phyloP scores from a whole-genome alignment of 2,329 filamentous ascomycete genomes.

The Aspergillus sp. region DNA sequence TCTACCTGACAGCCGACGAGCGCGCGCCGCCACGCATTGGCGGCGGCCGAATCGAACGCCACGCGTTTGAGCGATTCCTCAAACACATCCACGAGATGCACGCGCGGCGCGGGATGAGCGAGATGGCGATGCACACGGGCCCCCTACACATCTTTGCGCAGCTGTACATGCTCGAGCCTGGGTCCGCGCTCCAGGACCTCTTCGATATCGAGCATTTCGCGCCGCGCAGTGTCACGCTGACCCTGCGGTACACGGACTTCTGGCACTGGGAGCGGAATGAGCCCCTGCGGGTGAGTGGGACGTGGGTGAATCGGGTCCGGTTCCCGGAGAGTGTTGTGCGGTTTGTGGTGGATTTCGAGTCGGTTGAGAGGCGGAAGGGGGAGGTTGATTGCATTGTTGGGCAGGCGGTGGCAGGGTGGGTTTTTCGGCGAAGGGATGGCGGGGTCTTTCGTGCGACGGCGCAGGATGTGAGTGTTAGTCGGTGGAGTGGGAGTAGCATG shows the following conservation, averaged over 20 bases:
- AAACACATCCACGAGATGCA: slow-evolving; percentile 26
- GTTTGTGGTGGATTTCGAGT: slow-evolving; percentile 55
- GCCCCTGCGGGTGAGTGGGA: slow-evolving; percentile 39
- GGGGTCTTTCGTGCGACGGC: slow-evolving; percentile 35
- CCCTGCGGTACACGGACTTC: slow-evolving; percentile 57
- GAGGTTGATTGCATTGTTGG: slow-evolving; percentile 53
- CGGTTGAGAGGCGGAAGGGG: slow-evolving; percentile 49
- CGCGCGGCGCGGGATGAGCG: background rate
- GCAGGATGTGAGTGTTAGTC: slow-evolving; percentile 34
- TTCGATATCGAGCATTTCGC: slow-evolving; percentile 35
- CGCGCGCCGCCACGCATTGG: slow-evolving; percentile 40
- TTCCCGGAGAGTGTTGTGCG: slow-evolving; percentile 43
- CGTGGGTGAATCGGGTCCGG: slow-evolving; percentile 41
- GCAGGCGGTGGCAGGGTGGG: slow-evolving; percentile 41
- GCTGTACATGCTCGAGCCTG: slow-evolving; percentile 45
- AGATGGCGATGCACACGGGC: slow-evolving; percentile 32
- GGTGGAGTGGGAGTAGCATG: slow-evolving; percentile 54
- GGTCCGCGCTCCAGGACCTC: slow-evolving; percentile 28
- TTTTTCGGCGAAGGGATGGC: slow-evolving; percentile 41
- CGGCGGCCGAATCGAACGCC: too few species aligned
- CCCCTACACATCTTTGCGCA: slow-evolving; percentile 50
- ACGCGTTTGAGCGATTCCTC: slow-evolving; percentile 7
- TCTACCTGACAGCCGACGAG: slow-evolving; percentile 40
- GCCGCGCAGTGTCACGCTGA: slow-evolving; percentile 48
- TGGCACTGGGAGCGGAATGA: slow-evolving; percentile 51